Base-by-base conservation (phyloP, 768 basidiomycete species). In the Tulasnella sp. region DNA sequence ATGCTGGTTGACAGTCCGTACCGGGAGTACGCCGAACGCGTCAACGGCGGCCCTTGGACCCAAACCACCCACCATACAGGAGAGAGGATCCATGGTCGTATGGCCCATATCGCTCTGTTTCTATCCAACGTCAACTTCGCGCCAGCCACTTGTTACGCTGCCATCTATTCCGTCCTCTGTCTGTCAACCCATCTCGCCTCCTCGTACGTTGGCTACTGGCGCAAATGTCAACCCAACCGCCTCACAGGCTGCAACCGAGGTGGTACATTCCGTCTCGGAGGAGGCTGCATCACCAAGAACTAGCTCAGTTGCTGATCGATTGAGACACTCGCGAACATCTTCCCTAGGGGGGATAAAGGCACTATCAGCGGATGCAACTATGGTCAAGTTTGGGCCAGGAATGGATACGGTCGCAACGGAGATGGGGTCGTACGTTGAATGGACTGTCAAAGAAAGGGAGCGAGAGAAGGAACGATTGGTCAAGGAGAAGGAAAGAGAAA, bases 361-460 rank as follows among this genome's bases (percentile, higher is more conserved):
- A 59, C 55, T 19, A 43, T 56, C 55, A 32, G 44, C 13, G 41
- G 55, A 38, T 38, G 34, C 34, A 13, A 44, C 19, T 23, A 15
- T 47, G 29, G 47, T 51, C 17, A 41, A 48, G 27, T 34, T 50
- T 29, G 34, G 47, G 4, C 43, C 32, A 19, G 47, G 27, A 19
- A 49, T 59, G 32, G 58, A 59, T 23, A 21, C 48, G 19, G 48
- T 59, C 30, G 58, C 50, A 49, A 4, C 26, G 8, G 58, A 59
- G 50, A 59, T 59, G 58, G 49, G n/a, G 19, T 50, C 48, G 10
- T 90, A 86, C 65, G 85, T 91, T 4, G 89, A 91, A 58, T 78
- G 79, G 8, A 78, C 89, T 4, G 83, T 82, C 3, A 80, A 80
- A 63, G 89, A 91, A 65, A 75, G 89, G 17, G 89, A 91, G 62